These are phyloP conservation scores for Kodamaea kakaduensis DNA, from an alignment of 805 yeast genomes.

Conservation along the genomic window DNA sequence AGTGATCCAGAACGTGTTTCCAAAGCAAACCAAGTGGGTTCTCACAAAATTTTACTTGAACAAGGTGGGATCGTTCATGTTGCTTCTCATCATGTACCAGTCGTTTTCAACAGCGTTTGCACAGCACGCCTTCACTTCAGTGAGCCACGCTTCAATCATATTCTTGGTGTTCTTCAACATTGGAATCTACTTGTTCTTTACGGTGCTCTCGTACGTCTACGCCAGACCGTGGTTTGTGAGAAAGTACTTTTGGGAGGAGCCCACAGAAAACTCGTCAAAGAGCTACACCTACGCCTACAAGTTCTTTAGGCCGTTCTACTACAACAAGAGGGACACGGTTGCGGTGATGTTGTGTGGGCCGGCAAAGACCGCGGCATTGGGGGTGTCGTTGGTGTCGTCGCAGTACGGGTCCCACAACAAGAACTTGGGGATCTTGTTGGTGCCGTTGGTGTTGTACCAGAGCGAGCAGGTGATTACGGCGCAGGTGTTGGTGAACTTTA, in stretches of 20 bases:
- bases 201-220: conserved; percentile 52
- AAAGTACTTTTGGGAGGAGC: conserved; percentile 41
- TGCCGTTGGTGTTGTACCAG: conserved; percentile 82
- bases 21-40: conserved; percentile 60
- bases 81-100: conserved; percentile 69
- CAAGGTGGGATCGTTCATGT: conserved; percentile 78
- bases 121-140: conserved; percentile 71
- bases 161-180: conserved; percentile 79
- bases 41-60: conserved; percentile 53
- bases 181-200: conserved; percentile 75
- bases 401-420: conserved; percentile 66
- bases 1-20: conserved; percentile 65
- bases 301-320: conserved; percentile 61
- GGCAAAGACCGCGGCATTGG: conserved; percentile 90
- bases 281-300: conserved; percentile 44
- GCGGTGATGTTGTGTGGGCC: conserved; percentile 85
- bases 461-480: conserved; percentile 85
- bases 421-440: conserved; percentile 66
- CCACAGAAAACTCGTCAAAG: conserved; percentile 42
- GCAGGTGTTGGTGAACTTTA: conserved; percentile 59
- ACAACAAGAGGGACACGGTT: conserved; percentile 66
- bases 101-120: conserved; percentile 86
- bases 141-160: conserved; percentile 64
- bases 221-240: conserved; percentile 59
- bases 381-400: conserved; percentile 76